Evolutionary conservation across 2,329 filamentous ascomycete genomes (phyloP), one percentile per base, ranked within the genome.

Genomic region (Fusarium oxysporum): DNA sequence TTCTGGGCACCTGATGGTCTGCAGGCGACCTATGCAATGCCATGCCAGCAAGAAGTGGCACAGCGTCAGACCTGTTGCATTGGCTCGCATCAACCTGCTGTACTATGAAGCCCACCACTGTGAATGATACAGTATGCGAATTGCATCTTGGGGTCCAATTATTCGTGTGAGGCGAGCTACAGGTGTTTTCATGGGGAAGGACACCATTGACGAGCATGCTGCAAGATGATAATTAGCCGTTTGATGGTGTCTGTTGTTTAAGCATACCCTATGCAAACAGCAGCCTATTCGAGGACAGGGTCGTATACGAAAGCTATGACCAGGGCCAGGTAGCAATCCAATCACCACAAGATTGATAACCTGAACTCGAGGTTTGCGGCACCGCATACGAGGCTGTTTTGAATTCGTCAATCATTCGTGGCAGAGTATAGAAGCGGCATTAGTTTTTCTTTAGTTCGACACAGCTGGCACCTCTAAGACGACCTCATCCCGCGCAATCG

Each of bases 1-100:
- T 51, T 65, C 54, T 69, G 66, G 67, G 66, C 76, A 77, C 71
- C 76, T 77, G 76, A 77, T 78, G 73, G 66, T 68, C 62, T 77
- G 75, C 75, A 77, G 66, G 65, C 60, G 51, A 71, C 72, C 45
- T 70, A 70, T 70, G 76, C 74, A 73, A 78, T 77, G 73, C 72
- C 58, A 71, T 76, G 73, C 70, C 68, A 72, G 56, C 71, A 37
- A 62, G 57, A 70, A 68, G 74, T 70, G 76, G 72, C 74, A 75
- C 74, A 73, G 76, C 65, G 35, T 47, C 47, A 71, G 55, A 66
- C 65, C 64, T 59, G 57, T 62, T 63, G 71, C 66, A 77, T 75
- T 77, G 72, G 75, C 65, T 61, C 73, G 65, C 67, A 60, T 69
- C 57, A 38, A 64, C 51, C 37, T 47, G 40, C 38, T 30, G 41